Evolutionary conservation across 2,329 filamentous ascomycete genomes (phyloP).

Genomic region (Chrysosphaeria jannelii): DNA sequence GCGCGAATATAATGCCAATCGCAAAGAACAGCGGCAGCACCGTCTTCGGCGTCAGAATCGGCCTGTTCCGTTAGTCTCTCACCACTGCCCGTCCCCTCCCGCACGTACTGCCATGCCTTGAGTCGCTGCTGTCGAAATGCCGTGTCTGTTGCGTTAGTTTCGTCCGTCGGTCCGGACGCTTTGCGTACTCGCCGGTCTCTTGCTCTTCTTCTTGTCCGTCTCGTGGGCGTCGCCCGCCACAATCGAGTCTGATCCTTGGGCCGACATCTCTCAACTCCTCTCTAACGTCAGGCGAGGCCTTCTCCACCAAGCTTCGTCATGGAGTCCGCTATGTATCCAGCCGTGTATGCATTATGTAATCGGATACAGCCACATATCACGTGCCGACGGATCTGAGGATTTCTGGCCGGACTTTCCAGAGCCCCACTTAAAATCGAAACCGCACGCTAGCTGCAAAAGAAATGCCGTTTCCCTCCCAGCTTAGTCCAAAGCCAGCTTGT

Average conservation of each 20-base stretch:
- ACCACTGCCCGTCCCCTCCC: not conserved
- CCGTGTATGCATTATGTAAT: too few species aligned
- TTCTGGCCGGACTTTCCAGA: too few species aligned
- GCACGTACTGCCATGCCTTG: conserved; percentile 92
- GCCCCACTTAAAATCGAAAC: too few species aligned
- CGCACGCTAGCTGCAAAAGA: too few species aligned
- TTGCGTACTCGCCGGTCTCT: conserved; percentile 55
- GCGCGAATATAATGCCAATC: conserved; percentile 74
- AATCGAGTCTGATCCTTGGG: conserved; percentile 17
- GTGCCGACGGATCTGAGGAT: too few species aligned
- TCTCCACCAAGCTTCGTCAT: too few species aligned
- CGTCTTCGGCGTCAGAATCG: conserved; percentile 83
- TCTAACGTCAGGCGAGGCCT: too few species aligned
- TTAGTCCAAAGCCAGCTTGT: too few species aligned
- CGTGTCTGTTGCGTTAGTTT: conserved; percentile 31
- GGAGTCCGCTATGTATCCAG: too few species aligned
- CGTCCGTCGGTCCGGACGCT: conserved; percentile 2
- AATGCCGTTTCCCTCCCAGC: too few species aligned
- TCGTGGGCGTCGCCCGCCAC: conserved; percentile 18
- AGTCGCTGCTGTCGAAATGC: conserved; percentile 89
- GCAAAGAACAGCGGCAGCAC: conserved; percentile 75
- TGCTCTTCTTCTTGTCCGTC: conserved; percentile 62
- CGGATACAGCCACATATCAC: too few species aligned
- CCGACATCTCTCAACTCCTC: too few species aligned
- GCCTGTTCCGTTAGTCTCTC: conserved; percentile 18